Percentiles rank a stretch among this genome's conserved stretches.
phyloP scores from a whole-genome alignment of 1,284 basidiomycete species.

The Sutorius eximius region DNA sequence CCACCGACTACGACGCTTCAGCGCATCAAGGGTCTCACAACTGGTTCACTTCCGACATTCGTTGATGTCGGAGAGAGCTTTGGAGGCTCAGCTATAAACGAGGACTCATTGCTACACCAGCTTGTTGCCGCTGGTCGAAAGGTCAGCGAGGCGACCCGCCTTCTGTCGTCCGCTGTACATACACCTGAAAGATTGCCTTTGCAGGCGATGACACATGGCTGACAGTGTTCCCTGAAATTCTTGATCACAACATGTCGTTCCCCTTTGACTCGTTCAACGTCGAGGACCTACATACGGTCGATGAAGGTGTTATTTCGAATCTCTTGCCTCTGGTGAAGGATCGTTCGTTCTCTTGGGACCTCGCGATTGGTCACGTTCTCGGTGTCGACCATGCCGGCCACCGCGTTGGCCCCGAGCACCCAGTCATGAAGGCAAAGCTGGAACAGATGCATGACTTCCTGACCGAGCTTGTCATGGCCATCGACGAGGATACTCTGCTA shows the following conservation, averaged over 20 bases:
- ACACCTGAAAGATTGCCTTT: conserved; percentile 60
- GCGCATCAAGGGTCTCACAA: conserved; percentile 93
- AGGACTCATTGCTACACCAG: conserved; percentile 82
- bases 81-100: conserved; percentile 79
- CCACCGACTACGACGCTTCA: conserved; percentile 96
- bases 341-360: conserved; percentile 62
- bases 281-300: conserved; percentile 95
- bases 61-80: conserved; percentile 94
- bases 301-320: conserved; percentile 90
- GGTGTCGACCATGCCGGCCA: conserved; percentile 98
- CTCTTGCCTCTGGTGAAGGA: conserved; percentile 53
- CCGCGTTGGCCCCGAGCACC: conserved; percentile 86
- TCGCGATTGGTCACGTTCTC: conserved; percentile 93
- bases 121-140: conserved; percentile 53
- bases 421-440: conserved; percentile 84
- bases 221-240: conserved; percentile 79
- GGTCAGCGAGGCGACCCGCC: conserved; percentile 40
- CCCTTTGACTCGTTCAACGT: conserved; percentile 98
- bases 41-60: conserved; percentile 95
- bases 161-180: conserved; percentile 2
- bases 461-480: conserved; percentile 59
- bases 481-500: conserved; percentile 83
- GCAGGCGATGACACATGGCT: conserved; percentile 99
- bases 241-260: conserved; percentile 70
- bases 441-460: conserved; percentile 87